Evolutionary conservation across 2,329 filamentous ascomycete species (phyloP), one percentile per base, ranked within the genome.

Genomic region (Ascomycota sp.): DNA sequence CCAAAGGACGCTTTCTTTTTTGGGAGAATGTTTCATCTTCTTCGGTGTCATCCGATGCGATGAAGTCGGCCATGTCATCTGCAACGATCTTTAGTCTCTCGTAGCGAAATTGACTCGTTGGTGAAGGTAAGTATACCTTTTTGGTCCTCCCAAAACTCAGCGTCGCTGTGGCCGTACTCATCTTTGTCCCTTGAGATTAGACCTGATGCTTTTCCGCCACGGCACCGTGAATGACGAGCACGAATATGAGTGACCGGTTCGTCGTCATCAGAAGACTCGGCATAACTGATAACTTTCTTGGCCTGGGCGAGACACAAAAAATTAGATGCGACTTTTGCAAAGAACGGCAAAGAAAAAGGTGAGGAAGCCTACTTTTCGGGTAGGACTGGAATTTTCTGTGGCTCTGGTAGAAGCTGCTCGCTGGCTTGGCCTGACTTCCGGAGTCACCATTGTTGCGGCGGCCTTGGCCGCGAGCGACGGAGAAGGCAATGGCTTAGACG

Each of bases 41-140:
- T 28, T 92, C 83, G 0, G 81, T 86, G 25, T 91, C 81, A 42
- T 94, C 85, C 0, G 77, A 72, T 4, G 77, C 83, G 17, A 95
- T 62, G 43, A 95, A 95, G 47, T 93, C 79, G 36, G 75, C 81
- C 57, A 91, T 70, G 31, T 89, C 80, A 53, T 63, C 57, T 67
- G 29, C 2, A 20, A 7, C 17, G 4, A 19, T 7, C 8, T 8
- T 27, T 9, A 7, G 11, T n/a, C n/a, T n/a, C n/a, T n/a, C 30
- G 42, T 24, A 40, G 38, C 3, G 12, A 22, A 8, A 9, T 5
- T 11, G 19, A n/a, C 15, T 19, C 7, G 8, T 7, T 15, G 23
- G 2, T 7, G 7, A 19, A 3, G 2, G 20, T 10, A 7, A 15
- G 28, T 36, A 25, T 51, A 73, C 66, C 69, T 45, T 73, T 70